A percentile compares a stretch with the other conserved stretches of the same genome.
These are phyloP conservation scores for Fusarium foetens DNA, from an alignment of 2,329 filamentous ascomycete species.

Conservation along the genomic window DNA sequence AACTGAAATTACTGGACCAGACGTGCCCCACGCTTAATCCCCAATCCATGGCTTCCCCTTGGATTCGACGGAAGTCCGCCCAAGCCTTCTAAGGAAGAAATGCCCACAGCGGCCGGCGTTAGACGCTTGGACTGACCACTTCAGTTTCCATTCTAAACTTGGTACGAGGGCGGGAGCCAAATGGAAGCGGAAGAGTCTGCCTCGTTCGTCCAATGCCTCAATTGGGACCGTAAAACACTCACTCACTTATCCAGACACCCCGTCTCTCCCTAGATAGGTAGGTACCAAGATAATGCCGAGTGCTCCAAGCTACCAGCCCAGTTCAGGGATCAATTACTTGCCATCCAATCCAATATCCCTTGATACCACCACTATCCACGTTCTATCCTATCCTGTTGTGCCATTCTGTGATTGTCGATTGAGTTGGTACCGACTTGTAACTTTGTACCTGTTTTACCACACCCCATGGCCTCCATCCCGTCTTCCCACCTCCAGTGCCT, in stretches of 20 bases:
- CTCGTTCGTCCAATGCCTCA: background rate
- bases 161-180: background rate
- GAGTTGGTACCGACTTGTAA: background rate
- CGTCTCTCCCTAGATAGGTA: background rate
- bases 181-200: background rate
- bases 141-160: background rate
- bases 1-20: conserved; percentile 41
- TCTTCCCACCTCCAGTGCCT: conserved; percentile 4
- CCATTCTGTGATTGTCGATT: conserved; percentile 2
- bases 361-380: conserved; percentile 16
- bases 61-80: conserved; percentile 15
- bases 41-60: conserved; percentile 33
- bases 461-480: background rate
- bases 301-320: background rate
- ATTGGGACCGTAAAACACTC: background rate
- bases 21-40: conserved; percentile 41
- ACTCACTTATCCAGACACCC: conserved; percentile 10
- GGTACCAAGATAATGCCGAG: conserved; percentile 17
- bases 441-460: background rate
- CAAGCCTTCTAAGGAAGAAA: conserved; percentile 31
- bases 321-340: background rate
- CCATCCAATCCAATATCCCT: conserved; percentile 33
- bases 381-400: background rate
- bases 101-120: conserved; percentile 10
- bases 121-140: conserved; percentile 15